Evolutionary conservation across 805 yeast species (phyloP).

Genomic region (Ogataea allantospora): DNA sequence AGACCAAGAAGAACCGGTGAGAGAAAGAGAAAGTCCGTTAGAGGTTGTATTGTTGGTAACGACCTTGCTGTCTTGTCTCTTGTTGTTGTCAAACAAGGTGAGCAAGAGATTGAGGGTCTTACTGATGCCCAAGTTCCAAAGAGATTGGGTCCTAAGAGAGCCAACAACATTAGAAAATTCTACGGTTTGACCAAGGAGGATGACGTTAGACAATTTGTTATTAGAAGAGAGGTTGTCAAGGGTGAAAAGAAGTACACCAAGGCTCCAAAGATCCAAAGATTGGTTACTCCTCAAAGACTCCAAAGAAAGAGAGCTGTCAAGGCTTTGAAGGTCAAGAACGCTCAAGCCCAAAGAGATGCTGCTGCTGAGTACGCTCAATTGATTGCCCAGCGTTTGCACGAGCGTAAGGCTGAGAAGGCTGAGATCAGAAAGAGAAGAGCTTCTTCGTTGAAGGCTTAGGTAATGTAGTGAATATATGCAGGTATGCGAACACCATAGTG

Average conservation of each 20-base stretch:
- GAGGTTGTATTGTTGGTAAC: slow-evolving; percentile 98
- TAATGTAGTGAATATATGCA: slow-evolving; percentile 14
- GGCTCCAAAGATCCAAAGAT: slow-evolving; percentile 99
- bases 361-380: slow-evolving; percentile 99
- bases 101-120: slow-evolving; percentile 90
- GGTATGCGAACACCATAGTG: slow-evolving; percentile 7
- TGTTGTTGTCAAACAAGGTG: slow-evolving; percentile 96
- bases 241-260: slow-evolving; percentile 98
- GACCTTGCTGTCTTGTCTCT: slow-evolving; percentile 95
- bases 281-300: slow-evolving; percentile 97
- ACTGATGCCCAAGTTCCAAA: slow-evolving; percentile 94
- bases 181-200: slow-evolving; percentile 95
- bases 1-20: slow-evolving; percentile 99
- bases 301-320: slow-evolving; percentile 98
- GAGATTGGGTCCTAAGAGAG: slow-evolving; percentile 99
- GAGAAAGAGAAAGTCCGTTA: slow-evolving; percentile 99
- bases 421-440: slow-evolving; percentile 99
- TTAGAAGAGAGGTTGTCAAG: slow-evolving; percentile 98
- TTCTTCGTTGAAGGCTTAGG: slow-evolving; percentile 91
- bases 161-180: slow-evolving; percentile 99
- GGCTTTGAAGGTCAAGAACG: slow-evolving; percentile 91
- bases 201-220: slow-evolving; percentile 86
- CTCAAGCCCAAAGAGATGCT: slow-evolving; percentile 99
- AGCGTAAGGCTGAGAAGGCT: slow-evolving; percentile 97
- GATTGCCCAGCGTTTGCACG: slow-evolving; percentile 96